Evolutionary conservation across 139 green algal genomes (phyloP), one percentile per base, ranked within the genome.

Genomic region (Edaphochlamys debaryana): DNA sequence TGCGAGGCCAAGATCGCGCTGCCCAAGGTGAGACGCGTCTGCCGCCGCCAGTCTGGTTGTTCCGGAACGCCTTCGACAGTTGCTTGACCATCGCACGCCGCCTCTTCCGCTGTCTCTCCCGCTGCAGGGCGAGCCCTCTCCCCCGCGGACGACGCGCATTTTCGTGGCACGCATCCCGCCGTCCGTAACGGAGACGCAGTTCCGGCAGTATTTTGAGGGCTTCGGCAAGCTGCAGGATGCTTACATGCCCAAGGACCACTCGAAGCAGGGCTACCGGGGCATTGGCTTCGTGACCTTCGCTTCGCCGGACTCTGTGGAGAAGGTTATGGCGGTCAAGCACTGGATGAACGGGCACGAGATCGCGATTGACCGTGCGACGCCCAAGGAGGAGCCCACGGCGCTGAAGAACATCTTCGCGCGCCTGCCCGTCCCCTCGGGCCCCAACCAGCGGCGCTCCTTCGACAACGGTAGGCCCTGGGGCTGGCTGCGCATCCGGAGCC

Each of bases 201-300:
- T 98, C 82, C 74, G 93, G 9, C 62, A 80, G n/a, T 96, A 98
- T 87, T 98, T 97, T 87, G 94, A 97, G 85, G 86, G 86, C 48
- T 98, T 94, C 86, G 95, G 95, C 22, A 84, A 86, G 40, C 89
- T 97, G 69, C 90, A 96, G 80, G 95, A 98, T 68, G 95, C 94
- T 17, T 98, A 98, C 92, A 97, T 98, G 93, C 95, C 95, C 5
- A 93, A 92, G 71, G 95, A 98, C 76, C 89, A 94, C 52, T 89
- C 86, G 67, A 96, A 95, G 85, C 87, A 94, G 73, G 90, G 87
- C 22, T 95, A 95, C 89, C 82, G 95, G 30, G 95, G 95, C 80
- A 98, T 98, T 64, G 95, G 95, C 0, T 98, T 98, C 77, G 93
- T 98, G 30, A 98, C 95, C 0, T 98, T 95, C 48, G 89, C 90